A percentile compares a stretch with the other conserved stretches of the same genome.
Conservation (phyloP, 208 protist genomes). For the Herpetomonas tarakana region DNA sequence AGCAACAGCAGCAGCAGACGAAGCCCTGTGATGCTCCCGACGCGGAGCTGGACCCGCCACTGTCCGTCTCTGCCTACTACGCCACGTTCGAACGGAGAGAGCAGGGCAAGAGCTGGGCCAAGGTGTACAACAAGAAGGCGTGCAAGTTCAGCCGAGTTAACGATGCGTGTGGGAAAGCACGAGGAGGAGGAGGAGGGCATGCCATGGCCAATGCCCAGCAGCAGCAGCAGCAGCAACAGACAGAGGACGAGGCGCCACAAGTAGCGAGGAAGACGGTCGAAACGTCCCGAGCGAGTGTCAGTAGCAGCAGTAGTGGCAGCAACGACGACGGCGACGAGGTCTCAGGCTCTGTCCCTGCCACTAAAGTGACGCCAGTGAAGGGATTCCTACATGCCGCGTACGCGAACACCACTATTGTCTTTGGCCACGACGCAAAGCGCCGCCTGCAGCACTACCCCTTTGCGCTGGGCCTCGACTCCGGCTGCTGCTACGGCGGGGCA, state of each 20-base stretch:
- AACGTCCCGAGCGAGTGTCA: background rate
- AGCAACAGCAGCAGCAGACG: background rate
- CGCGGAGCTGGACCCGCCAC: constrained; percentile 9
- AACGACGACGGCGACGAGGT: background rate
- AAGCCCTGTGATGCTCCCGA: constrained; percentile 1
- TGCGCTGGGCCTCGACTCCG: constrained; percentile 71
- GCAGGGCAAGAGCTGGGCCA: constrained; percentile 40
- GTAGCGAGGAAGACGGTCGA: background rate
- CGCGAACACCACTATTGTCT: constrained; percentile 31
- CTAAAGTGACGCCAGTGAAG: background rate
- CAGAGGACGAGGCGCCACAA: too few species aligned
- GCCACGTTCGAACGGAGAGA: constrained; percentile 27
- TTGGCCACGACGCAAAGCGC: constrained; percentile 78
- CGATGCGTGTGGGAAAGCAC: background rate
- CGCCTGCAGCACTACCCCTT: constrained; percentile 55
- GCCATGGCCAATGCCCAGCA: constrained; percentile 11
- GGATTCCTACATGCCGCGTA: constrained; percentile 12
- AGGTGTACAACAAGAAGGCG: constrained; percentile 35
- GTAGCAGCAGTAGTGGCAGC: background rate
- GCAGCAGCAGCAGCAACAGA: too few species aligned
- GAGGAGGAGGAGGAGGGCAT: constrained; percentile 4
- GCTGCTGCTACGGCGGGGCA: constrained; percentile 60
- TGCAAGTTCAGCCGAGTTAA: constrained; percentile 1
- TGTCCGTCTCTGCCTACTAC: constrained; percentile 27
- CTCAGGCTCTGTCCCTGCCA: background rate